Base-by-base conservation (phyloP, 2,329 filamentous ascomycete species). In the Alternaria sp. region DNA sequence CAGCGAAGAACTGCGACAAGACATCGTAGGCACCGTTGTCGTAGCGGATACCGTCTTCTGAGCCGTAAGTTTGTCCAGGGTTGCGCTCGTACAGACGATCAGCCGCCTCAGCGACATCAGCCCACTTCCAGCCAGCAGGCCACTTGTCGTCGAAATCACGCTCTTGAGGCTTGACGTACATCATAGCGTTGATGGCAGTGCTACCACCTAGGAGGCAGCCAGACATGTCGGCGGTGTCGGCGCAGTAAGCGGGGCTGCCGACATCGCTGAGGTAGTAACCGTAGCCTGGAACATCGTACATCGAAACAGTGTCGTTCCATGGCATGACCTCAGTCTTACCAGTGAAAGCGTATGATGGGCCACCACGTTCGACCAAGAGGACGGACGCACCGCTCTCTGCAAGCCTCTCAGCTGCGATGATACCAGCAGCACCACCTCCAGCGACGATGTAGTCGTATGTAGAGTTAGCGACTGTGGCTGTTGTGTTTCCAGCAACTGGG, bases 101-200 rank as follows among this genome's bases (percentile, higher is more conserved):
- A 9, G 88, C 86, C 5, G 90, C 86, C 27, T 80, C 73, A 51
- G 80, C 77, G 72, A 92, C 85, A 68, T 92, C 89, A 12, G 79
- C 73, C 45, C 86, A 84, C 75, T 90, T 88, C 90, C 90, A 93
- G 46, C 90, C 90, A 3, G 79, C 65, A 2, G 90, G 90, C 81
- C 91, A 93, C 74, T 90, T 90, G 72, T 87, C 85, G 72, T 92
- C 87, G 80, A 90, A 93, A 74, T 93, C 91, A 7, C 66, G 62
- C 22, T 73, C 67, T 22, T 75, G 72, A 16, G 76, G 76, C 54
- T 60, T 73, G 52, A 78, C 75, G 32, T 69, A 75, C 71, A 76
- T 78, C 68, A 76, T 70, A 16, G 73, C 72, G 67, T 91, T 92
- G 70, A 91, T 82, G 18, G 86, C 84, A 2, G 86, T 89, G 3